Conservation (phyloP, 257 asterid species). For the Hygrophila difformis region DNA sequence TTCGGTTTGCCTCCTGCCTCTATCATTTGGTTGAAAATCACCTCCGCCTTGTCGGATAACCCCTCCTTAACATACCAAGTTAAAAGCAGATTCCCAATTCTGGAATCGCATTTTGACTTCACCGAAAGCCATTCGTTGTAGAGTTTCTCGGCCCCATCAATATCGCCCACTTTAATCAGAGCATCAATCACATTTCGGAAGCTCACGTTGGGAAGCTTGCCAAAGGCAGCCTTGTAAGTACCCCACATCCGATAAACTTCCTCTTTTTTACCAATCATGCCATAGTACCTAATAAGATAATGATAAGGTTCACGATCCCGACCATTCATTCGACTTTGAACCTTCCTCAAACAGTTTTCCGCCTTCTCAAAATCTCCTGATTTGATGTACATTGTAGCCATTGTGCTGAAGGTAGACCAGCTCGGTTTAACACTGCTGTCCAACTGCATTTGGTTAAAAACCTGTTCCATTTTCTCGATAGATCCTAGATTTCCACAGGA, state of each 20-base stretch:
- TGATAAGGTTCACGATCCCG: conserved; percentile 68
- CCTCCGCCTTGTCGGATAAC: conserved; percentile 37
- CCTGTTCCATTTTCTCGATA: conserved; percentile 62
- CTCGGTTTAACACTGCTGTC: conserved; percentile 49
- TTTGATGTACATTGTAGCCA: conserved; percentile 70
- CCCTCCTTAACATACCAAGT: conserved; percentile 56
- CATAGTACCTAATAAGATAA: conserved; percentile 67
- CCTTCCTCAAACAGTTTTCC: conserved; percentile 43
- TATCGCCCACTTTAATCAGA: conserved; percentile 49
- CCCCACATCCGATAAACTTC: conserved; percentile 75
- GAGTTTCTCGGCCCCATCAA: conserved; percentile 63
- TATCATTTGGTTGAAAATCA: conserved; percentile 53
- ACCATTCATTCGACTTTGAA: conserved; percentile 55
- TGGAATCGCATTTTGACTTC: conserved; percentile 52
- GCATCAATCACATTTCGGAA: conserved; percentile 63
- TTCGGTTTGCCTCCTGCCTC: conserved; percentile 70
- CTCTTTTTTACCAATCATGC: conserved; percentile 53
- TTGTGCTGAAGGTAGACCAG: conserved; percentile 84
- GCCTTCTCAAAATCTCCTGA: conserved; percentile 51
- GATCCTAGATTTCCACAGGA: conserved; percentile 48
- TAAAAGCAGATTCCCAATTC: conserved; percentile 67
- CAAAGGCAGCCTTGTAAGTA: conserved; percentile 48
- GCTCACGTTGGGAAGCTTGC: conserved; percentile 52
- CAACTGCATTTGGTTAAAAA: conserved; percentile 47
- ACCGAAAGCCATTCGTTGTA: conserved; percentile 73